phyloP scores from a whole-genome alignment of 1,284 basidiomycete genomes.

The Lentinus polychrous region DNA sequence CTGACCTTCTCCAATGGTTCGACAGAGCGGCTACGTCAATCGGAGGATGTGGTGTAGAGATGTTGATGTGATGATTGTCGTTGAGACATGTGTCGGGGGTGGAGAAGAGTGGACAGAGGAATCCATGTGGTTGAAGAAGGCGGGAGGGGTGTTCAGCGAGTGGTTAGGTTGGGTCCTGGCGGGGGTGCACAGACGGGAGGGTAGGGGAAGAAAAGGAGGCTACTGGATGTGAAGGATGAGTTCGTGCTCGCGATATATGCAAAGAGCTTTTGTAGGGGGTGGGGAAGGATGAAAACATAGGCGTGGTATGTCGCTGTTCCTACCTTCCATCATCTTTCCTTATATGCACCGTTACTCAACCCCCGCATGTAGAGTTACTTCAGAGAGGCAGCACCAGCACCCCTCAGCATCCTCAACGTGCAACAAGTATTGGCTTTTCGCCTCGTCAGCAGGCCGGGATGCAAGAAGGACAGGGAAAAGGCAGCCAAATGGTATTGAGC shows the following conservation, averaged over 20 bases:
- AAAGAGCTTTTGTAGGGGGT: constrained; percentile 88
- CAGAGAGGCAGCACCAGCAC: constrained; percentile 70
- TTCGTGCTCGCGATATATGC: constrained; percentile 86
- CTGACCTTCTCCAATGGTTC: constrained; percentile 63
- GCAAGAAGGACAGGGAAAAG: constrained; percentile 83
- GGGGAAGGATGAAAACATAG: constrained; percentile 90
- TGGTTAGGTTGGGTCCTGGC: constrained; percentile 63
- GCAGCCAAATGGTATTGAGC: constrained; percentile 87
- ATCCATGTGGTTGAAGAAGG: constrained; percentile 79
- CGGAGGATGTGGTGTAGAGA: constrained; percentile 83
- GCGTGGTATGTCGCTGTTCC: constrained; percentile 46
- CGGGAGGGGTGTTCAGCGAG: constrained; percentile 76
- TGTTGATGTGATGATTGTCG: constrained; percentile 91
- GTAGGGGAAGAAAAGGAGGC: no score
- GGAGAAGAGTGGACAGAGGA: constrained; percentile 68
- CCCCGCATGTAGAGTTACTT: constrained; percentile 65
- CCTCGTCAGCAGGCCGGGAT: constrained; percentile 80
- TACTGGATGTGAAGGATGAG: constrained; percentile 46
- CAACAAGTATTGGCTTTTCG: constrained; percentile 83
- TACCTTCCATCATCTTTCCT: not conserved
- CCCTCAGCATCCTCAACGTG: constrained; percentile 81
- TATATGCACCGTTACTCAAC: not conserved
- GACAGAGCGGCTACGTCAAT: constrained; percentile 70
- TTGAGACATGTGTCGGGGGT: constrained; percentile 87
- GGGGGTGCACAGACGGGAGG: constrained; percentile 30